Evolutionary conservation across 306 rosid species (phyloP), one percentile per base, ranked within the genome.

Genomic region (Prinsepia uniflora): DNA sequence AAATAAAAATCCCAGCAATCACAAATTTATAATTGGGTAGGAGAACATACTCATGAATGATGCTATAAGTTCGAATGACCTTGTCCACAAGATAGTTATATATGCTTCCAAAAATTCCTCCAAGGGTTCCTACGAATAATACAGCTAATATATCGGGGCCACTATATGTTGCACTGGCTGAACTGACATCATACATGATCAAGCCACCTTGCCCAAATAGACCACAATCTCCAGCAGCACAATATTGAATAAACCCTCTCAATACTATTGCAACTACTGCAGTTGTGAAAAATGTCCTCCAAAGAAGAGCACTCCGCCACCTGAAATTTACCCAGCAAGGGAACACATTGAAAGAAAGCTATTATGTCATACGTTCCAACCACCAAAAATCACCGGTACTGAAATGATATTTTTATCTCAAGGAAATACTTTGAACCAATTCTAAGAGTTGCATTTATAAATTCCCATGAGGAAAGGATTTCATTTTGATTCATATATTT

Each of bases 221-320:
- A 45, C 97, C 96, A 74, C 96, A 91, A 13, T 30, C 41, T 70
- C 86, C 91, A 1, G 76, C 78, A 22, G 73, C 64, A 50, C 97
- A 91, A 59, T 59, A 76, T 17, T 81, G 85, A 9, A 84, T 70
- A 68, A 85, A 82, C 75, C 75, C 65, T 85, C 90, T 84, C 36
- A 91, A 75, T 44, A 89, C 91, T 18, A 91, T 86, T 34, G 97
- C 97, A 22, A 91, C 97, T 40, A 91, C 87, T 41, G 97, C 96
- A 14, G 96, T 87, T 5, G 97, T 87, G 75, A 91, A 91, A 75
- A 91, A 89, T 18, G 90, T 79, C 72, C 97, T 81, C 97, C 97
- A 91, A 46, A 91, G 81, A 78, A 91, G 96, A 73, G 97, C 87
- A 72, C 91, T 89, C 72, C 97, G 87, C 97, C 97, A 94, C 98